phyloP scores from a whole-genome alignment of 306 rosid genomes.

The Dalbergia cochinchinensis region DNA sequence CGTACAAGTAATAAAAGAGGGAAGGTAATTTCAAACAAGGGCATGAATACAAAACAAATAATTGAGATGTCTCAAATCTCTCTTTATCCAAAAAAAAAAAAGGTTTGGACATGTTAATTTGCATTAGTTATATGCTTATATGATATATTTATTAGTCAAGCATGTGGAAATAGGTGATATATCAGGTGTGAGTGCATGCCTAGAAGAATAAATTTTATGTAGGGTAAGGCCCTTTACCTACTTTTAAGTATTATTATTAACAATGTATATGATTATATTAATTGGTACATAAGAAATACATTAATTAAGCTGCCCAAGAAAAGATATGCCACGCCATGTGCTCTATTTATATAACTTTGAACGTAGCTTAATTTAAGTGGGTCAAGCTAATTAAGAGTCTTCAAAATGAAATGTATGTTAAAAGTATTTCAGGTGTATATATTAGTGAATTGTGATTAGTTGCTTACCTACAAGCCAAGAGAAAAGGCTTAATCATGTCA shows the following conservation, averaged over 20 bases:
- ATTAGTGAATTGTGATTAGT: slow-evolving; percentile 50
- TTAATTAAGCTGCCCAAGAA: slow-evolving; percentile 55
- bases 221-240: slow-evolving; percentile 58
- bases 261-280: slow-evolving; percentile 36
- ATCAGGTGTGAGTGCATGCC: slow-evolving; percentile 59
- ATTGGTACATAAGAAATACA: slow-evolving; percentile 34
- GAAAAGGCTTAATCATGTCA: slow-evolving; percentile 45
- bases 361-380: slow-evolving; percentile 43
- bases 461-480: slow-evolving; percentile 42
- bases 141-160: slow-evolving; percentile 44
- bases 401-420: slow-evolving; percentile 38
- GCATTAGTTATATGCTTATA: slow-evolving; percentile 34
- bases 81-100: slow-evolving; percentile 32
- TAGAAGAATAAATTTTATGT: slow-evolving; percentile 58
- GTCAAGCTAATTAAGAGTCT: slow-evolving; percentile 47
- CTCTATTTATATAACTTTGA: slow-evolving; percentile 53
- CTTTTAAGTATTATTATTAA: slow-evolving; percentile 46
- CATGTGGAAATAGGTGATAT: slow-evolving; percentile 52
- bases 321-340: slow-evolving; percentile 74
- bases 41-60: slow-evolving; percentile 30
- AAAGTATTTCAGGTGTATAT: slow-evolving; percentile 41
- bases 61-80: slow-evolving; percentile 30
- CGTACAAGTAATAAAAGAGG: neutral
- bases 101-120: slow-evolving; percentile 17
- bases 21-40: slow-evolving; percentile 35